phyloP scores from a whole-genome alignment of 1,284 basidiomycete species.

The Singerocomus rubriflavus region DNA sequence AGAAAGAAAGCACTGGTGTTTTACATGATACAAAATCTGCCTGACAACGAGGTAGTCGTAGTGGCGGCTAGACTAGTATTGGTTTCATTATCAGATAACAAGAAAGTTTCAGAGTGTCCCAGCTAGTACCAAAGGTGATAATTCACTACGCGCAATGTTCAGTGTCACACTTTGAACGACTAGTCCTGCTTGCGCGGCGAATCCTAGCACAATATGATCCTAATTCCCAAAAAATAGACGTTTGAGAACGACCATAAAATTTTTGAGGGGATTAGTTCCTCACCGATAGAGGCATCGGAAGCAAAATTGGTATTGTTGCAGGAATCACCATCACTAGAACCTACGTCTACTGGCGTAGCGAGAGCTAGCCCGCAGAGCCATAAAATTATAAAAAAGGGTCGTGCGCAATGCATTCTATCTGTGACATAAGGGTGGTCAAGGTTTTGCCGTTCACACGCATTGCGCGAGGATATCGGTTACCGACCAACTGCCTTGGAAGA shows the following conservation, averaged over 20 bases:
- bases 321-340: not conserved
- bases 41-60: too few species aligned
- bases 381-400: not conserved
- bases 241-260: not conserved
- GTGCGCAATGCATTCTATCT: slow-evolving; percentile 3
- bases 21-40: too few species aligned
- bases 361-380: slow-evolving; percentile 3
- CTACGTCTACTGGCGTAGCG: slow-evolving; percentile 2
- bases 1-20: not conserved
- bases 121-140: too few species aligned
- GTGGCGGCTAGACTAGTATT: too few species aligned
- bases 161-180: too few species aligned
- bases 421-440: not conserved
- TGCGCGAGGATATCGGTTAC: not conserved
- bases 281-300: not conserved
- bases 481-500: not conserved
- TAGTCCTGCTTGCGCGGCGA: not conserved
- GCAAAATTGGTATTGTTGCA: not conserved
- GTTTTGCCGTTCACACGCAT: not conserved
- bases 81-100: too few species aligned
- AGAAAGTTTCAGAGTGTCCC: too few species aligned
- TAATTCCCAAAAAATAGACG: not conserved
- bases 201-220: not conserved
- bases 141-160: too few species aligned
- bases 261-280: not conserved